Conservation (phyloP, 306 rosid genomes). For the Vigna mungo region DNA sequence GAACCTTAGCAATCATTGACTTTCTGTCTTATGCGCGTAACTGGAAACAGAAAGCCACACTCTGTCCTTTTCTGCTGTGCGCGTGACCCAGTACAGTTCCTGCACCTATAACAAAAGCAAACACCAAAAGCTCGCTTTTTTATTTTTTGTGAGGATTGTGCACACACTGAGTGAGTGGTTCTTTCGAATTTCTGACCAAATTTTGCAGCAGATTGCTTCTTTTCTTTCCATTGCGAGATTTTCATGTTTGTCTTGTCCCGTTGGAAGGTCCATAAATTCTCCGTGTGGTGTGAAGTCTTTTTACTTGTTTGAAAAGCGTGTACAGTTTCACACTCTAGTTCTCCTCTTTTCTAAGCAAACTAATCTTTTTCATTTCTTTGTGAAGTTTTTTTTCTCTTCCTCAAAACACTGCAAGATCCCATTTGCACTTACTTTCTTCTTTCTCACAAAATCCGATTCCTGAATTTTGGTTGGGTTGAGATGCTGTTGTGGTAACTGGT, state of each 20-base stretch:
- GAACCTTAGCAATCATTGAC: no score
- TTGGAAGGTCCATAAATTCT: slow-evolving; percentile 6
- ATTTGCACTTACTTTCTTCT: not conserved
- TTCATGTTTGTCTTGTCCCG: slow-evolving; percentile 23
- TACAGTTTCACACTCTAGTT: not conserved
- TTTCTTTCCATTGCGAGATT: not conserved
- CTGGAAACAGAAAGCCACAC: slow-evolving; percentile 11
- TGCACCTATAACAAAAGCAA: slow-evolving; percentile 4
- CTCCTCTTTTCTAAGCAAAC: not conserved
- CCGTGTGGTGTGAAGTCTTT: slow-evolving; percentile 1
- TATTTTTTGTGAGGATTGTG: not conserved
- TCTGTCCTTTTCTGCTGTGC: slow-evolving; percentile 1
- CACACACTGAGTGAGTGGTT: not conserved
- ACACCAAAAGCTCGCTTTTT: not conserved
- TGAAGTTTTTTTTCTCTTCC: not conserved
- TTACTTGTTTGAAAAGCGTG: slow-evolving; percentile 34
- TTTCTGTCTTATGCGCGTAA: slow-evolving; percentile 18
- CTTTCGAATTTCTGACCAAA: not conserved
- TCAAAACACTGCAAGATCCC: not conserved
- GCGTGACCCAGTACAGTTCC: not conserved
- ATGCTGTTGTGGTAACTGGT: slow-evolving; percentile 12
- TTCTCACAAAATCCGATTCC: not conserved
- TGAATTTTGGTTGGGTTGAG: not conserved
- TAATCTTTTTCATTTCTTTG: not conserved
- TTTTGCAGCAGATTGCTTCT: not conserved